Percentiles rank a stretch among this genome's conserved stretches.
Conservation (phyloP, 805 yeast genomes). For the Saccharomyces paradoxus region DNA sequence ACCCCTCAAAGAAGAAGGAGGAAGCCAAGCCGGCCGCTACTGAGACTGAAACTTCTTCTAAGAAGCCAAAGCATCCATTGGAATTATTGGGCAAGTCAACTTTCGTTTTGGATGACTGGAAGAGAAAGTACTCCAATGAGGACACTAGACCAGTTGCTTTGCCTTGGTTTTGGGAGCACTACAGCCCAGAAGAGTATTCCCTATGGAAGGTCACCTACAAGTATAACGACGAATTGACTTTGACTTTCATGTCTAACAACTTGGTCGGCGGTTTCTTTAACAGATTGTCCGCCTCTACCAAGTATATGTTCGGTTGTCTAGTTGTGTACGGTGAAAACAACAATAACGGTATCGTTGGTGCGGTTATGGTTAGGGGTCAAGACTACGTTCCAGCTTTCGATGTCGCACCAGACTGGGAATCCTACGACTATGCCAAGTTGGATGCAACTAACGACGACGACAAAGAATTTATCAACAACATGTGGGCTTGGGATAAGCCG, state of each 20-base stretch:
- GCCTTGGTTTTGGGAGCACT: slow-evolving; percentile 98
- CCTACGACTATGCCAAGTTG: slow-evolving; percentile 74
- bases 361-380: slow-evolving; percentile 91
- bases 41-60: slow-evolving; percentile 38
- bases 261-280: slow-evolving; percentile 95
- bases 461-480: slow-evolving; percentile 73
- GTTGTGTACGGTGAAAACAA: slow-evolving; percentile 98
- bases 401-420: slow-evolving; percentile 99
- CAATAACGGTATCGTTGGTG: slow-evolving; percentile 95
- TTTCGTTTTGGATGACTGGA: slow-evolving; percentile 81
- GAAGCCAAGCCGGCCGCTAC: slow-evolving; percentile 35
- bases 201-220: slow-evolving; percentile 91
- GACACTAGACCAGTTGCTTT: slow-evolving; percentile 90
- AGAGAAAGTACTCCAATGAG: slow-evolving; percentile 92
- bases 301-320: slow-evolving; percentile 86
- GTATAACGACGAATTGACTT: slow-evolving; percentile 95
- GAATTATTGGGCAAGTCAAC: slow-evolving; percentile 69
- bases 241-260: slow-evolving; percentile 97
- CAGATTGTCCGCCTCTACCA: slow-evolving; percentile 86
- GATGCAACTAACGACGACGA: slow-evolving; percentile 71
- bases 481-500: slow-evolving; percentile 99
- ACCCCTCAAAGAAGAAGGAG: slow-evolving; percentile 40
- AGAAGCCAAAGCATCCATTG: slow-evolving; percentile 88
- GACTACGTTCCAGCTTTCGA: slow-evolving; percentile 85
- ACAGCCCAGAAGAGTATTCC: slow-evolving; percentile 88